These are phyloP conservation scores for Anthracocystis panici-leucophaei DNA, from an alignment of 1,284 basidiomycete species.

Conservation along the genomic window DNA sequence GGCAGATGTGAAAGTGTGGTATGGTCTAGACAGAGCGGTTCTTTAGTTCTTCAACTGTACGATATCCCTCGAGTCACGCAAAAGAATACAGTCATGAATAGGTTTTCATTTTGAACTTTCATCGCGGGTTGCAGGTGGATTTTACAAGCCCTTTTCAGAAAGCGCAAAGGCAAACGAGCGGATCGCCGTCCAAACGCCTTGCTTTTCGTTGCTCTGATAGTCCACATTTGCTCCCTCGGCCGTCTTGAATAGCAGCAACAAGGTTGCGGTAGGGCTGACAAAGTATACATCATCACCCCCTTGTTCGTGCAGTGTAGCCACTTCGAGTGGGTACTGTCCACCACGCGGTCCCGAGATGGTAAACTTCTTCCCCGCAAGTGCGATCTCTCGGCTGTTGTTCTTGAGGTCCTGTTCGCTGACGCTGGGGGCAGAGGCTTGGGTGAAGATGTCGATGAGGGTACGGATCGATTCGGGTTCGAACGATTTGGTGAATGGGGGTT, in stretches of 20 bases:
- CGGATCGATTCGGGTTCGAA: constrained; percentile 21
- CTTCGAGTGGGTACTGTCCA: constrained; percentile 38
- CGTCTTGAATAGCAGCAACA: constrained; percentile 45
- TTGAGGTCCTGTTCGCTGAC: constrained; percentile 24
- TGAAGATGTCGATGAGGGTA: constrained; percentile 39
- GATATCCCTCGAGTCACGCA: neutral
- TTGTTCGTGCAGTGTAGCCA: constrained; percentile 36
- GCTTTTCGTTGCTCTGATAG: constrained; percentile 33
- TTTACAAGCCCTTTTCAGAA: constrained; percentile 43
- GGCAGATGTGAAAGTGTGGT: constrained; percentile 23
- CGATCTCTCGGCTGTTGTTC: constrained; percentile 11
- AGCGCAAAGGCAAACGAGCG: constrained; percentile 37
- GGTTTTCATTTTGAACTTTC: constrained; percentile 2
- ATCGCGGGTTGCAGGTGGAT: no score
- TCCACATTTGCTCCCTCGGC: constrained; percentile 26
- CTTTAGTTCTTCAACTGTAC: constrained; percentile 8
- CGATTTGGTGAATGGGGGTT: constrained; percentile 30
- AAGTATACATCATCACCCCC: constrained; percentile 29
- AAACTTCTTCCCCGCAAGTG: constrained; percentile 23
- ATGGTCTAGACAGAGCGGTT: constrained; percentile 29
- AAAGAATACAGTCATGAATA: no score
- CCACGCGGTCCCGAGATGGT: constrained; percentile 37
- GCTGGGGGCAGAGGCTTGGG: constrained; percentile 30
- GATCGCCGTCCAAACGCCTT: constrained; percentile 43
- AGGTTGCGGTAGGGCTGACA: constrained; percentile 32